phyloP scores from a whole-genome alignment of 139 green algal species.

The Micractinium conductrix region DNA sequence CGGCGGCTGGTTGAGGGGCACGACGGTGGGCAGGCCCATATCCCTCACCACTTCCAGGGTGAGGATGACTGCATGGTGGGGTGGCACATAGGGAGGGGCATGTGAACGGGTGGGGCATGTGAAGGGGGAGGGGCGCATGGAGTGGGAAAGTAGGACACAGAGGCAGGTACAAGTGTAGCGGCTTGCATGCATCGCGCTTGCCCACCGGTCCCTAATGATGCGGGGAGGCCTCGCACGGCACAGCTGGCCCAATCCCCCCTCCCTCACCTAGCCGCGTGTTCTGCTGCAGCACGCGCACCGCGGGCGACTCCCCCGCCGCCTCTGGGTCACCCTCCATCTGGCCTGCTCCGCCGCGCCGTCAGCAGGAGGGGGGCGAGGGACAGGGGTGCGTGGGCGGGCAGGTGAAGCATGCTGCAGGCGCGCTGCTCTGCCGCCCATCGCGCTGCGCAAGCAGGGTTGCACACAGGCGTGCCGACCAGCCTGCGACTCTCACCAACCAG shows the following conservation, averaged over 20 bases:
- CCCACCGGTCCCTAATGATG: too few species aligned
- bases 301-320: conserved; percentile 1
- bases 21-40: conserved; percentile 37
- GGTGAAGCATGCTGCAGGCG: neutral
- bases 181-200: too few species aligned
- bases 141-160: neutral
- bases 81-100: neutral
- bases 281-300: conserved; percentile 49
- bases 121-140: neutral
- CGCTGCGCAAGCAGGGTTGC: neutral
- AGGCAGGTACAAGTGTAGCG: too few species aligned
- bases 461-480: too few species aligned
- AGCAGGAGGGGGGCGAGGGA: neutral
- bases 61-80: conserved; percentile 24
- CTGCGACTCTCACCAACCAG: too few species aligned
- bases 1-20: conserved; percentile 21
- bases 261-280: conserved; percentile 68
- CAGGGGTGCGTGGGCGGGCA: neutral
- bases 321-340: conserved; percentile 14
- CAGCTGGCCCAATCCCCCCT: too few species aligned
- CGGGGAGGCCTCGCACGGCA: too few species aligned
- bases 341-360: neutral
- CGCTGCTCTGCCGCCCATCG: too few species aligned
- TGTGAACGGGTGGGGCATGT: neutral
- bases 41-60: conserved; percentile 57